These are phyloP conservation scores for Agaricus bisporus DNA, from an alignment of 768 basidiomycete species.

Conservation along the genomic window DNA sequence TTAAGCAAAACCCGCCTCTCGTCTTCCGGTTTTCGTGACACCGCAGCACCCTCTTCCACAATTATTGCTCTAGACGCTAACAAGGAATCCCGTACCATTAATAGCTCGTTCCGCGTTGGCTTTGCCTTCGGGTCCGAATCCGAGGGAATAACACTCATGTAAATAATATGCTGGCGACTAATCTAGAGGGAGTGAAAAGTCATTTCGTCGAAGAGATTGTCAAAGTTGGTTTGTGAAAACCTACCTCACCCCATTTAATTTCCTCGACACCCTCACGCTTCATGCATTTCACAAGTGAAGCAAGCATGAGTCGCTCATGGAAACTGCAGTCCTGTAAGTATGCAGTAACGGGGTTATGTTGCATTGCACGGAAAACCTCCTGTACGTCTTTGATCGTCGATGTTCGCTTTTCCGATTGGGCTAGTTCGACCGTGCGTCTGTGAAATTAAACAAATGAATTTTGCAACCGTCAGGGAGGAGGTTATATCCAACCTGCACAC, in stretches of 20 bases:
- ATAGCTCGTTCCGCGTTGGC: conserved; percentile 59
- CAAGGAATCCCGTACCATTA: conserved; percentile 67
- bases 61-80: conserved; percentile 73
- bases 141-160: conserved; percentile 57
- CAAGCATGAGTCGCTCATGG: conserved; percentile 86
- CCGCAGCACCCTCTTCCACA: conserved; percentile 55
- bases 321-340: conserved; percentile 79
- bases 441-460: not conserved
- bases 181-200: conserved; percentile 36
- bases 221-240: conserved; percentile 16
- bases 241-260: conserved; percentile 78
- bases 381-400: conserved; percentile 70
- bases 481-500: conserved; percentile 64
- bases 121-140: conserved; percentile 50
- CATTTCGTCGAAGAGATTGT: not conserved
- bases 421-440: conserved; percentile 82
- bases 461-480: not conserved
- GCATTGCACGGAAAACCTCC: conserved; percentile 78
- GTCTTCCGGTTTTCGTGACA: conserved; percentile 46
- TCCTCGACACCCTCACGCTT: conserved; percentile 83
- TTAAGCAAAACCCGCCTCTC: conserved; percentile 78
- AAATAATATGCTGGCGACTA: conserved; percentile 68
- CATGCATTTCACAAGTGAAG: conserved; percentile 75
- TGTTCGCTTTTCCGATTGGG: conserved; percentile 40
- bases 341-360: conserved; percentile 84